These are phyloP conservation scores for Pseudogymnoascus sp. DNA, from an alignment of 2,329 filamentous ascomycete species.

Conservation along the genomic window DNA sequence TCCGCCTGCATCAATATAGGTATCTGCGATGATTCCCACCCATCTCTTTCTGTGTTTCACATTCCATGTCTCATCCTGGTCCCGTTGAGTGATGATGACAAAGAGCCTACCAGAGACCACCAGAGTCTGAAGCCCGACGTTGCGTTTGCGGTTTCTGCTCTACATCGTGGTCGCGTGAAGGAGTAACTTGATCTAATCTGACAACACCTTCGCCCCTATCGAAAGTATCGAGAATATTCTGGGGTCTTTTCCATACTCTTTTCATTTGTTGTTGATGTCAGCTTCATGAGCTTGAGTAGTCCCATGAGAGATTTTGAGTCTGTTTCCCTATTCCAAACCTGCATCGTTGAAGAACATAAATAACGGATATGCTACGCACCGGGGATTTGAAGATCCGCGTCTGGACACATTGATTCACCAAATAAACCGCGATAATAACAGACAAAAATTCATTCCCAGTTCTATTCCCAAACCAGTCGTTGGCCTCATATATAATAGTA, in stretches of 20 bases:
- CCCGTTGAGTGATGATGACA: conserved; percentile 26
- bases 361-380: not conserved
- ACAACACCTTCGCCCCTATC: conserved; percentile 27
- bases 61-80: conserved; percentile 8
- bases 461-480: conserved; percentile 11
- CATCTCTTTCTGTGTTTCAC: conserved; percentile 3
- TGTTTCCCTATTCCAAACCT: not conserved
- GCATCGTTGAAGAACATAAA: too few species aligned
- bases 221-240: conserved; percentile 22
- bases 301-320: not conserved
- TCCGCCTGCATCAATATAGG: not conserved
- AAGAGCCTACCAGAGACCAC: conserved; percentile 25
- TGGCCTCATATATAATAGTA: conserved; percentile 10
- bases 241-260: not conserved
- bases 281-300: not conserved
- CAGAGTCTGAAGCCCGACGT: conserved; percentile 23
- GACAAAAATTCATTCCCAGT: conserved; percentile 4
- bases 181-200: conserved; percentile 33
- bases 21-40: not conserved
- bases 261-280: not conserved
- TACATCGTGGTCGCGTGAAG: conserved; percentile 21
- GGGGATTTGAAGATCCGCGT: not conserved
- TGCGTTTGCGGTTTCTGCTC: conserved; percentile 18
- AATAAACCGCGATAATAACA: not conserved
- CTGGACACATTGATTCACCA: not conserved